phyloP scores from a whole-genome alignment of 2,329 filamentous ascomycete genomes.

The Davidsoniella australis region DNA sequence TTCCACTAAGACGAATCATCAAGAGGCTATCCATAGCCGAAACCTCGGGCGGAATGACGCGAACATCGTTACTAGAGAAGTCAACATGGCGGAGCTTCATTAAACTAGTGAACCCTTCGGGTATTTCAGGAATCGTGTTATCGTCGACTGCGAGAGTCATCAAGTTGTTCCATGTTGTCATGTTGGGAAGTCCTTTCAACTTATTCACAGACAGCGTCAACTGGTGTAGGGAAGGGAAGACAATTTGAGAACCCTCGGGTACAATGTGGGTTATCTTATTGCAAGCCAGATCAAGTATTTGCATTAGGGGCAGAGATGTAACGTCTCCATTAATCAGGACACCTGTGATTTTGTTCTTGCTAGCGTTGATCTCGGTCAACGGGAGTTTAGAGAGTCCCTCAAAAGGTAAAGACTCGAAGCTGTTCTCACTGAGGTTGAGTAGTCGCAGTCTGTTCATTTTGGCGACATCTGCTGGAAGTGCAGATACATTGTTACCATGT shows the following conservation, averaged over 20 bases:
- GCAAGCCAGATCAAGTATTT: slow-evolving; percentile 58
- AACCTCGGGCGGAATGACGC: slow-evolving; percentile 56
- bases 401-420: slow-evolving; percentile 54
- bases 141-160: slow-evolving; percentile 61
- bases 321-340: slow-evolving; percentile 50
- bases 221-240: slow-evolving; percentile 54
- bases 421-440: slow-evolving; percentile 68
- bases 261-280: slow-evolving; percentile 51
- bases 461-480: slow-evolving; percentile 47
- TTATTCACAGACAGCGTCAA: slow-evolving; percentile 70
- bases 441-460: slow-evolving; percentile 52
- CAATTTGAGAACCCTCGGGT: slow-evolving; percentile 28
- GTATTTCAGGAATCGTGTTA: slow-evolving; percentile 63
- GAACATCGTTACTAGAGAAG: slow-evolving; percentile 72
- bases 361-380: slow-evolving; percentile 54
- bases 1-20: slow-evolving; percentile 66
- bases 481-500: slow-evolving; percentile 60
- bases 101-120: slow-evolving; percentile 54
- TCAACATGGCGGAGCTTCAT: slow-evolving; percentile 58
- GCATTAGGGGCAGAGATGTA: slow-evolving; percentile 43
- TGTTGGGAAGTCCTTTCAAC: slow-evolving; percentile 52
- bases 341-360: slow-evolving; percentile 63
- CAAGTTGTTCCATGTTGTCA: slow-evolving; percentile 58
- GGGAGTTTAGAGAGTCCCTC: slow-evolving; percentile 49
- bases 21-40: slow-evolving; percentile 63